Evolutionary conservation across 208 protist genomes (phyloP), one percentile per base, ranked within the genome.

Genomic region (Crithidia fasciculata): DNA sequence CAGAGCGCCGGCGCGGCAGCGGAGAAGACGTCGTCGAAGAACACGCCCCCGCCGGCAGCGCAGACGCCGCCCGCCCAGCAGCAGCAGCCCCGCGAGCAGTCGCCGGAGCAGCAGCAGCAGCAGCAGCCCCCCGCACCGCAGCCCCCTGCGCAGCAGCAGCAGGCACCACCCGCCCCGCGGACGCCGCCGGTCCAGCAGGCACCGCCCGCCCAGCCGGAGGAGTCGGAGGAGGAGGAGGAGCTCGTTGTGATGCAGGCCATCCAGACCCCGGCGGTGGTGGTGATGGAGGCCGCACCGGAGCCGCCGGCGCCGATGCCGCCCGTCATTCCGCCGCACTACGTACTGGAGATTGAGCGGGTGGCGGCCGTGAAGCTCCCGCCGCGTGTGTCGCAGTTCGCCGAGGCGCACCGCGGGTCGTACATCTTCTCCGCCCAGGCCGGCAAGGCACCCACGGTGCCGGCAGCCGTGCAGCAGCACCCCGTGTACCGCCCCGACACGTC

Each of bases 321-420:
- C 59, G 19, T 75, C 50, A 75, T 76, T 40, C 62, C 78, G 18
- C 69, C 76, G 66, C 86, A 89, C 69, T 89, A 91, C 73, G 79
- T 91, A 36, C 81, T 91, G 47, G 87, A 91, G 58, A 85, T 91
- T 61, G 87, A 91, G 53, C 72, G 87, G 41, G 74, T 88, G 36
- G 86, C 78, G 53, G 53, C 65, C 13, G 69, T 87, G 44, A 69
- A 85, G 49, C 67, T 91, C 36, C 87, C 87, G n/a, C 49, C 60
- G 37, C 73, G 65, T 67, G 72, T 79, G 58, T 82, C 76, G 41
- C 53, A 82, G 37, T 63, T 54, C 9, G 74, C 78, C 16, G 69
- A 63, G 36, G 71, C 73, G 58, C 57, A 77, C 58, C 50, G 70
- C 44, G 69, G 69, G 37, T 47, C 66, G 16, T 88, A 82, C 69